A percentile compares a stretch with the other conserved stretches of the same genome.
These are phyloP conservation scores for Triglochin maritima DNA, from an alignment of 106 monocot species.

Conservation along the genomic window DNA sequence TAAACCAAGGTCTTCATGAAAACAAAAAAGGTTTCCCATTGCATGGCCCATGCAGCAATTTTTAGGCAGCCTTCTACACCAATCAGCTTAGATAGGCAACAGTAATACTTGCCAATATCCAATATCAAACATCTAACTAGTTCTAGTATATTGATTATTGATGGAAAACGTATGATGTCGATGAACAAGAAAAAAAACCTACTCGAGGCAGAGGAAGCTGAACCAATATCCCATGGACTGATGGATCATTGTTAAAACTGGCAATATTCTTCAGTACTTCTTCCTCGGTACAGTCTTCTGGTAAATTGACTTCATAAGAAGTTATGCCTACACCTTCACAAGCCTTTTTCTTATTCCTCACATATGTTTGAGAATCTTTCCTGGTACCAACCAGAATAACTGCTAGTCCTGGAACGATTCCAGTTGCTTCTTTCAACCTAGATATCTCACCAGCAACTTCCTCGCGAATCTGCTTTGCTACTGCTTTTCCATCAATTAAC, in stretches of 20 bases:
- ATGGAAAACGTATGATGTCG: too few relatives aligned
- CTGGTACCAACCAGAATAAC: conserved; percentile 85
- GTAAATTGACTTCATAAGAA: conserved; percentile 75
- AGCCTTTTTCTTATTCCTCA: conserved; percentile 94
- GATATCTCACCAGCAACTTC: conserved; percentile 63
- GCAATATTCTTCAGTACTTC: conserved; percentile 67
- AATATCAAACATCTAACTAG: too few relatives aligned
- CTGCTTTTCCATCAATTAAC: conserved; percentile 72
- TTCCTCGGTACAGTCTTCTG: conserved; percentile 71
- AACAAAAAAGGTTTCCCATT: too few relatives aligned
- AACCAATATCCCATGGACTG: conserved; percentile 86
- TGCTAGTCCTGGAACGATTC: conserved; percentile 73
- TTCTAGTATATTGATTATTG: too few relatives aligned
- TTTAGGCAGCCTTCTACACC: too few relatives aligned
- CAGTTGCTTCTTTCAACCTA: conserved; percentile 59
- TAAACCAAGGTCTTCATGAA: too few relatives aligned
- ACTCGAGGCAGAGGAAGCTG: conserved; percentile 93
- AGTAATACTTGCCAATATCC: too few relatives aligned
- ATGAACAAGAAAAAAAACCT: background rate
- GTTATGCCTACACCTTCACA: conserved; percentile 78
- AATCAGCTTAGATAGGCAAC: too few relatives aligned
- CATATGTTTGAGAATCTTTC: conserved; percentile 94
- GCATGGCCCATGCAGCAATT: too few relatives aligned
- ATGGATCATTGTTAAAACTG: conserved; percentile 59
- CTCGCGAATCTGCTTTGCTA: conserved; percentile 72